Evolutionary conservation across 2,329 filamentous ascomycete genomes (phyloP), one percentile per base, ranked within the genome.

Genomic region (Colletotrichum lini): DNA sequence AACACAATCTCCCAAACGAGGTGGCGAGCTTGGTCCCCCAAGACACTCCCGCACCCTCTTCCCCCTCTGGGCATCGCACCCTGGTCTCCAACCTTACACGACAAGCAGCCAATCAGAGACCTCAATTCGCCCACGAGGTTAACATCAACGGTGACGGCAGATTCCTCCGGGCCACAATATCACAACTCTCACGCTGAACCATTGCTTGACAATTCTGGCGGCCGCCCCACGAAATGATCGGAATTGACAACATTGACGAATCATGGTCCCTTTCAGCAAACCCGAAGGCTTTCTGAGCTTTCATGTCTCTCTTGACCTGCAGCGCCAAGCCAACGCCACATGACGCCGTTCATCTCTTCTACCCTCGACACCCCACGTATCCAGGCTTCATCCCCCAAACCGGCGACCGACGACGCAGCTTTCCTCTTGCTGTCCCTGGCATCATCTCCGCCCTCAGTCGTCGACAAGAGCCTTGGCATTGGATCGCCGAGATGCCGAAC

Each of bases 311-410:
- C 49, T 64, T 26, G 67, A 70, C 66, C 67, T 70, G 65, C 66
- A 72, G 66, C 57, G 70, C 70, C 70, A 72, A 70, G 67, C 35
- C 42, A 49, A 71, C 57, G 67, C 70, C 67, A 66, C 67, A 66
- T 61, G 59, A 72, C 66, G 61, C 70, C 49, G 66, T 66, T 62
- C 70, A 61, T 70, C 54, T 70, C 49, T 66, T 66, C 42, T 40
- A 21, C 49, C 56, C 40, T 57, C 8, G 21, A 21, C 21, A 72
- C 60, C 70, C 67, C 60, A 72, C 54, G 54, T 60, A 23, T 54
- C 58, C 54, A 70, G 54, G 60, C 70, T 66, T 66, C 60, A 61
- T 66, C 56, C 67, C 35, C 70, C 66, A 65, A 65, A 50, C 21
- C 60, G 47, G 47, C 42, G 42, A 66, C 67, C 70, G 66, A 57